Base-by-base conservation (phyloP, 176 grass and related monocot genomes). In the Pontederia paniculata region DNA sequence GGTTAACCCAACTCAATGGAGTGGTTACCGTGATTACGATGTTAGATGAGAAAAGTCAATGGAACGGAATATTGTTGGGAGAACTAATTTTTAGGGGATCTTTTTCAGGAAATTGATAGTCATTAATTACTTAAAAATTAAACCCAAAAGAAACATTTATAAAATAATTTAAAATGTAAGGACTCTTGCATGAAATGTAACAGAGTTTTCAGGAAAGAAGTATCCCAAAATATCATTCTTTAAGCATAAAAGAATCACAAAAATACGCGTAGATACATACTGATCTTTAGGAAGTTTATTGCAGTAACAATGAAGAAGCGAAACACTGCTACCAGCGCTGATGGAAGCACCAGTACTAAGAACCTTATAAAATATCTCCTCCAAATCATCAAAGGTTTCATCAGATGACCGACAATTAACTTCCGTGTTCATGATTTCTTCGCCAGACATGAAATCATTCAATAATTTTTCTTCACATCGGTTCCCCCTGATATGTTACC, bases 341-440 rank as follows among this genome's bases (percentile, higher is more conserved):
- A 96, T 89, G 43, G 85, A 89, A 55, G 90, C 90, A 55, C 90
- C 90, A 23, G 85, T 96, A 23, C 61, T 72, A 52, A 67, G 52
- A 47, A 96, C 90, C 66, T 44, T 76, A 86, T 96, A 96, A 52
- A 52, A 74, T 43, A 47, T 78, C 52, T 89, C 85, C 67, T 83
- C 67, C 44, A 83, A 84, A 74, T 73, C 63, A 80, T 96, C 77
- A 14, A 89, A 96, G 62, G 76, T 83, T 54, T 83, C 82, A 62
- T 73, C 65, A 70, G 90, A 89, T 55, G 85, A 63, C 73, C 90
- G 83, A 22, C 21, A 63, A 49, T 66, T 64, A 62, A 95, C 80
- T 75, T 89, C 85, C 58, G 65, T 62, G 76, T 89, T 89, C 82
- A 89, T 96, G 60, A 96, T 86, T 55, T 25, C 63, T 75, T 96